Conservation (phyloP, 2,329 filamentous ascomycete genomes). For the Monilinia fructicola region DNA sequence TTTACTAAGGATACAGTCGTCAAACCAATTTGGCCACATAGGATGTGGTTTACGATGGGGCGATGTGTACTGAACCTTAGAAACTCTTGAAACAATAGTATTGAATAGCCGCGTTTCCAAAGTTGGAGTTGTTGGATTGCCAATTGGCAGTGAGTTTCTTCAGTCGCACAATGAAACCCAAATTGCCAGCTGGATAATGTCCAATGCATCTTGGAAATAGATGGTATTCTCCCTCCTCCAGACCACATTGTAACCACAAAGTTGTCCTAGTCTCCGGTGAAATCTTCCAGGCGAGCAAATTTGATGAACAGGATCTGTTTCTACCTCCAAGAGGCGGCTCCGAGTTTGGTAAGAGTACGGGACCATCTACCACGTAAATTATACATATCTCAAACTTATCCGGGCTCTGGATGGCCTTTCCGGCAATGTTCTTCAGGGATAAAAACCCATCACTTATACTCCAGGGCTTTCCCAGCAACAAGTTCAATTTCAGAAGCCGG, state of each 20-base stretch:
- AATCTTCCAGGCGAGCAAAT: conserved; percentile 45
- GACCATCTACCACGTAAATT: not conserved
- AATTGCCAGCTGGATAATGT: not conserved
- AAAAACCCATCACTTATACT: not conserved
- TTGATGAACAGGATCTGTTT: conserved; percentile 50
- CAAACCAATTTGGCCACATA: not conserved
- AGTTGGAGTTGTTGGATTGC: conserved; percentile 23
- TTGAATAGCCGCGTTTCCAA: conserved; percentile 25
- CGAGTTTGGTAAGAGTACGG: conserved; percentile 23
- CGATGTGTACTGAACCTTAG: conserved; percentile 24
- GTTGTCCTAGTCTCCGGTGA: conserved; percentile 50
- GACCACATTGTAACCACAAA: conserved; percentile 28
- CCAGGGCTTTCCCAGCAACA: not conserved
- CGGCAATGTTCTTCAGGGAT: not conserved
- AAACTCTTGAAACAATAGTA: conserved; percentile 18
- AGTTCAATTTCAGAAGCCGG: not conserved
- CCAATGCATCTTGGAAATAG: not conserved
- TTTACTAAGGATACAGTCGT: not conserved
- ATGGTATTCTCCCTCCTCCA: not conserved
- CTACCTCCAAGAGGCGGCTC: conserved; percentile 54
- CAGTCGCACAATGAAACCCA: not conserved
- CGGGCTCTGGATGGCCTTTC: not conserved
- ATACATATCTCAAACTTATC: not conserved
- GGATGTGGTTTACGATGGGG: not conserved
- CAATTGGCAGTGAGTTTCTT: conserved; percentile 22